Conservation (phyloP, 2,329 filamentous ascomycete genomes). For the Cephalotrichum gorgonifer region DNA sequence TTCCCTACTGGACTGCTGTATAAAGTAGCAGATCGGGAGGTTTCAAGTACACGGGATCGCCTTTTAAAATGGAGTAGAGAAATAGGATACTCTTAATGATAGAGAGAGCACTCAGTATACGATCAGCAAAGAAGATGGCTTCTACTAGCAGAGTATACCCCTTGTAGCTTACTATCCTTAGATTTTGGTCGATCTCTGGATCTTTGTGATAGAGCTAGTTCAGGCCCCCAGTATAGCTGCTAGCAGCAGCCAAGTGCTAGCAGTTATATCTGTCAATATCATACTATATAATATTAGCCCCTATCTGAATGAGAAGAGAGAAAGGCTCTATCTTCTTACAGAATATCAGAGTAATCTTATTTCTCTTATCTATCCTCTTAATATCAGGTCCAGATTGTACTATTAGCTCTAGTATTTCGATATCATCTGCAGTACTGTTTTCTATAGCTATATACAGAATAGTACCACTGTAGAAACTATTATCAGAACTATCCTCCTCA, state of each 20-base stretch:
- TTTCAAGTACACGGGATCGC: background rate
- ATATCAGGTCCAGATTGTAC: background rate
- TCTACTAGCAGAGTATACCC: slow-evolving; percentile 20
- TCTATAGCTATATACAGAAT: slow-evolving; percentile 1
- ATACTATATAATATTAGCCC: background rate
- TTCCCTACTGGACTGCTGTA: slow-evolving; percentile 5
- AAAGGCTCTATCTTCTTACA: background rate
- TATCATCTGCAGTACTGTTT: background rate
- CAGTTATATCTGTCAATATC: slow-evolving; percentile 18
- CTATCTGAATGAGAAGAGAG: background rate
- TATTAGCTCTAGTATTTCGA: background rate
- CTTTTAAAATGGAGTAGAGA: slow-evolving; percentile 1
- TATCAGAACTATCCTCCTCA: background rate
- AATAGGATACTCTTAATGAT: background rate
- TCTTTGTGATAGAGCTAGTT: slow-evolving; percentile 20
- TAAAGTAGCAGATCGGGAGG: slow-evolving; percentile 1
- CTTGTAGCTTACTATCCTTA: slow-evolving; percentile 10
- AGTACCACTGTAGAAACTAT: background rate
- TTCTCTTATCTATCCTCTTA: background rate
- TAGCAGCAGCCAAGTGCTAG: slow-evolving; percentile 25
- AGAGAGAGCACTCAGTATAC: background rate
- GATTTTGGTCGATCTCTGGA: slow-evolving; percentile 15
- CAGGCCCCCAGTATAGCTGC: slow-evolving; percentile 18
- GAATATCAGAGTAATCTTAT: background rate
- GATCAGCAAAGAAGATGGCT: slow-evolving; percentile 11